Conservation (phyloP, 2,329 filamentous ascomycete genomes). For the Diaporthe ampelina region DNA sequence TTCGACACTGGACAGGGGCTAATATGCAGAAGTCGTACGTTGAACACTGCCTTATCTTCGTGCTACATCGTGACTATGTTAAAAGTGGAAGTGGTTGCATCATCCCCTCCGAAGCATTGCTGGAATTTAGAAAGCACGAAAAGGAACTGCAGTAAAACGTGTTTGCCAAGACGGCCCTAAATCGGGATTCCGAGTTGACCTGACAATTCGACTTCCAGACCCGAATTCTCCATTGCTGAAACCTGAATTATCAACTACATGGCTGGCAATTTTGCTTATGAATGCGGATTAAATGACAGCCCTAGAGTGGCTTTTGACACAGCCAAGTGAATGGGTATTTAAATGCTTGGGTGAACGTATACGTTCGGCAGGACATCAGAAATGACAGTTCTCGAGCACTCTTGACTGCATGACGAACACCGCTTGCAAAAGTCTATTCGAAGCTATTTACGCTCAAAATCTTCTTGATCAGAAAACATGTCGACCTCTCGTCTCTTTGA, state of each 20-base stretch:
- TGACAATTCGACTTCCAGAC: constrained; percentile 6
- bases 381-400: not conserved
- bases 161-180: not conserved
- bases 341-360: not conserved
- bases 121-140: not conserved
- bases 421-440: not conserved
- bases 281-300: not conserved
- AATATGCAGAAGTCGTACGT: constrained; percentile 2
- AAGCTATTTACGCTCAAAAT: not conserved
- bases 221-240: not conserved
- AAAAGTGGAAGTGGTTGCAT: not conserved
- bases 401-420: fast-evolving
- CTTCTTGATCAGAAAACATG: no score
- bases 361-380: not conserved
- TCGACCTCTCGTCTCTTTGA: constrained; percentile 14
- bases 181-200: not conserved
- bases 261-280: not conserved
- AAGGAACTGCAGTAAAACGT: not conserved
- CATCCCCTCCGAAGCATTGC: not conserved
- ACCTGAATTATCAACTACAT: not conserved
- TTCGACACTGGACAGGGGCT: not conserved
- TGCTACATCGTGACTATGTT: not conserved
- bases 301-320: no score
- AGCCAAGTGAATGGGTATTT: not conserved
- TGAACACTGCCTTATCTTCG: not conserved